phyloP scores from a whole-genome alignment of 140 eudicot genomes.

The Cichorium intybus region DNA sequence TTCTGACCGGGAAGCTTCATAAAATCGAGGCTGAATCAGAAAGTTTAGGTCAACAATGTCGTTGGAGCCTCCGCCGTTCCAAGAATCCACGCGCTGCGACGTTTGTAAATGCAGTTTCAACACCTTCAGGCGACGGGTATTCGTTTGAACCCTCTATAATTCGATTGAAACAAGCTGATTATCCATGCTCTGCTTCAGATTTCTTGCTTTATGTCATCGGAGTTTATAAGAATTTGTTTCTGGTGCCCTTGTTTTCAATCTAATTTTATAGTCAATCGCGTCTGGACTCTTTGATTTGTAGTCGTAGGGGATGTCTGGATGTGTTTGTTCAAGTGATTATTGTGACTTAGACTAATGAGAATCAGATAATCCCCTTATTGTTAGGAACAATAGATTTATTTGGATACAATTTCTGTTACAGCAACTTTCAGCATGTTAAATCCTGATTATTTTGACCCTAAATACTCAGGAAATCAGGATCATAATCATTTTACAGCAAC shows the following conservation, averaged over 20 bases:
- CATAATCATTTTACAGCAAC: background rate
- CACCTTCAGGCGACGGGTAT: conserved; percentile 95
- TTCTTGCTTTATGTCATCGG: background rate
- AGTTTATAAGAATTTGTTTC: conserved; percentile 1
- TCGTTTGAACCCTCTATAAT: background rate
- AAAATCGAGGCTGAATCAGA: conserved; percentile 2
- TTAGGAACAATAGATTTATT: background rate
- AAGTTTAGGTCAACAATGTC: conserved; percentile 34
- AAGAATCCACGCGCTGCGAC: conserved; percentile 88
- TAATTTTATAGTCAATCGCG: background rate
- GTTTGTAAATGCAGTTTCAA: conserved; percentile 98
- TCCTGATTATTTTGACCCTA: background rate
- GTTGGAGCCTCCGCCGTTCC: conserved; percentile 85
- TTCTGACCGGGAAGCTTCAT: conserved; percentile 4
- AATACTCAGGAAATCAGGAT: background rate
- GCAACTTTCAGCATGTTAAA: background rate
- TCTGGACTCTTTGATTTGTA: background rate
- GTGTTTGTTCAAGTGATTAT: background rate
- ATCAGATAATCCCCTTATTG: background rate
- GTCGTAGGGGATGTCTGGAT: background rate
- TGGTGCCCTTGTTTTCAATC: conserved; percentile 6
- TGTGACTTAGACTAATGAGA: background rate
- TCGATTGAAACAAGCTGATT: conserved; percentile 1
- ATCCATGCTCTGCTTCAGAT: background rate
- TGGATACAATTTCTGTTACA: background rate